These are phyloP conservation scores for Rutstroemia sp. DNA, from an alignment of 2,329 filamentous ascomycete genomes.

Conservation along the genomic window DNA sequence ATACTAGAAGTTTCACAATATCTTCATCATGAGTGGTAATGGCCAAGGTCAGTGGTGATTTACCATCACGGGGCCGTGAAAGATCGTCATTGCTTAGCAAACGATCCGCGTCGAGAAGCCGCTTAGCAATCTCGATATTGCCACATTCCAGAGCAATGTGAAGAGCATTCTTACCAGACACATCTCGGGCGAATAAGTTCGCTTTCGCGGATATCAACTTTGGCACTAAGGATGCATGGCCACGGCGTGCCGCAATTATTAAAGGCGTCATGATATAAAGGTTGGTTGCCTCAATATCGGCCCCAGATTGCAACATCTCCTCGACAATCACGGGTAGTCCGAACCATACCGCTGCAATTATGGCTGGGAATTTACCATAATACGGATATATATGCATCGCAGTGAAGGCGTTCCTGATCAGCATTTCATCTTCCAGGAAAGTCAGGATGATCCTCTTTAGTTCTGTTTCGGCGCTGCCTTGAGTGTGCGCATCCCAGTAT, in stretches of 20 bases:
- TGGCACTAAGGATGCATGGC: not conserved
- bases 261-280: not conserved
- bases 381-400: not conserved
- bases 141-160: not conserved
- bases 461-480: not conserved
- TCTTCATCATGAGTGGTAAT: not conserved
- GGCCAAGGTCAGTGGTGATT: not conserved
- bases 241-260: not conserved
- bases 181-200: not conserved
- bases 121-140: not conserved
- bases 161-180: not conserved
- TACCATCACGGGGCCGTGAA: not conserved
- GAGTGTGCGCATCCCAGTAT: slow-evolving; percentile 30
- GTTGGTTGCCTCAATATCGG: not conserved
- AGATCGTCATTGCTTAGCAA: not conserved
- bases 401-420: not conserved
- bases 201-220: not conserved
- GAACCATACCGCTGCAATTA: not conserved
- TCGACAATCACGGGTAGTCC: not conserved
- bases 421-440: not conserved
- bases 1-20: not conserved
- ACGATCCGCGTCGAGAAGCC: not conserved
- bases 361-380: not conserved
- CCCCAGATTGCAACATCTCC: not conserved
- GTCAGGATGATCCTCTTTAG: not conserved